Evolutionary conservation across 1,284 basidiomycete genomes (phyloP), one percentile per base, ranked within the genome.

Genomic region (Trichosporon ovoides): DNA sequence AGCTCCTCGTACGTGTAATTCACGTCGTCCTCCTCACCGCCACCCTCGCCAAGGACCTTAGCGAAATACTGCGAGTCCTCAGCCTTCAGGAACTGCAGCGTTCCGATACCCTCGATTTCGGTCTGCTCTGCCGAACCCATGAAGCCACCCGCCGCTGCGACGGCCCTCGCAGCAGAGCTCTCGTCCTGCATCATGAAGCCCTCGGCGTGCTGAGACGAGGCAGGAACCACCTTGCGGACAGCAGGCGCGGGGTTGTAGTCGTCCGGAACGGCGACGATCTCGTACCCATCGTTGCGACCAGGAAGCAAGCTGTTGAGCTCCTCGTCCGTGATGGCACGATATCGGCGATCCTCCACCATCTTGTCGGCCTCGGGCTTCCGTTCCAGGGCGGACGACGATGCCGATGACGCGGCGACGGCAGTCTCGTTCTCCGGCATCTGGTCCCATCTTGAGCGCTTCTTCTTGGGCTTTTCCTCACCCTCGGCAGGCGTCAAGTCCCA

Each of bases 31-130:
- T 96, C 91, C 70, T 97, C 92, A 69, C 94, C 91, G 37, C 73
- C 74, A 16, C 73, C 73, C 75, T 95, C 91, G 68, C 90, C 91
- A 52, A 96, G 78, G 62, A 98, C 96, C 78, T 97, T 97, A 58
- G 92, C 88, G 68, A 98, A 98, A 78, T 98, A 98, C 72, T 94
- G 87, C 5, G 94, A 92, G 73, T 99, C 96, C 78, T 99, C 96
- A 0, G 90, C 83, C 78, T 98, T 99, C 84, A 99, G 94, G 80
- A 98, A 98, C 7, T 93, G 91, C 34, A 98, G 84, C 68, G 89
- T 92, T 34, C 96, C 96, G 38, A 98, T 94, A 40, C 96, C 96
- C 38, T 94, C 94, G 66, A 98, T 98, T 76, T 98, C 95, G 1
- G 95, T 98, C n/a, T 95, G 94, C 24, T 98, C 80, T 64, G 96